Evolutionary conservation across 306 rosid genomes (phyloP).

Genomic region (Acacia acuminata): DNA sequence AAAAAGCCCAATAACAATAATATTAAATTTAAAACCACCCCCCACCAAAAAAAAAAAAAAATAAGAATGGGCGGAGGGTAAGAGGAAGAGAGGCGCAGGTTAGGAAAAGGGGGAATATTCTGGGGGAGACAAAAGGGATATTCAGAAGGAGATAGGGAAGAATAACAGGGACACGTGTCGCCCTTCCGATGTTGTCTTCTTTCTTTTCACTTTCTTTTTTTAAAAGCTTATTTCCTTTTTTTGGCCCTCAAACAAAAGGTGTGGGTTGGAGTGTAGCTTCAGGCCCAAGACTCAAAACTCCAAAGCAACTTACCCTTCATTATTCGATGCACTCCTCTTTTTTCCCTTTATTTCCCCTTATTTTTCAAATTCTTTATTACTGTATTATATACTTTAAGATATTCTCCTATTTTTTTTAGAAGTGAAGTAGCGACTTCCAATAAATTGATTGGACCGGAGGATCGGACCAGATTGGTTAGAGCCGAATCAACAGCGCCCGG

Average conservation of each 20-base stretch:
- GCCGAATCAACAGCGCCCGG: background rate
- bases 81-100: background rate
- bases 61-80: background rate
- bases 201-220: background rate
- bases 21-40: too few relatives aligned
- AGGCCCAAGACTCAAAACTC: constrained; percentile 74
- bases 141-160: constrained; percentile 62
- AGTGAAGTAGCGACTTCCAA: background rate
- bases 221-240: background rate
- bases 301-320: constrained; percentile 80
- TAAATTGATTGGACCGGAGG: background rate
- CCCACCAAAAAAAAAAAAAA: too few relatives aligned
- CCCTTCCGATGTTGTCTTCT: constrained; percentile 7
- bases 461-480: background rate
- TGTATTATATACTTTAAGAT: background rate
- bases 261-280: constrained; percentile 81
- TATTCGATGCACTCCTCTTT: constrained; percentile 65
- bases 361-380: background rate
- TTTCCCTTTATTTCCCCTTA: constrained; percentile 23
- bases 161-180: constrained; percentile 62
- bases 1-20: too few relatives aligned
- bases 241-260: constrained; percentile 52
- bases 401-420: background rate
- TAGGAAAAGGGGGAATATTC: constrained; percentile 57
- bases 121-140: constrained; percentile 83